Base-by-base conservation (phyloP, 768 basidiomycete genomes). In the Lentinula raphanica region DNA sequence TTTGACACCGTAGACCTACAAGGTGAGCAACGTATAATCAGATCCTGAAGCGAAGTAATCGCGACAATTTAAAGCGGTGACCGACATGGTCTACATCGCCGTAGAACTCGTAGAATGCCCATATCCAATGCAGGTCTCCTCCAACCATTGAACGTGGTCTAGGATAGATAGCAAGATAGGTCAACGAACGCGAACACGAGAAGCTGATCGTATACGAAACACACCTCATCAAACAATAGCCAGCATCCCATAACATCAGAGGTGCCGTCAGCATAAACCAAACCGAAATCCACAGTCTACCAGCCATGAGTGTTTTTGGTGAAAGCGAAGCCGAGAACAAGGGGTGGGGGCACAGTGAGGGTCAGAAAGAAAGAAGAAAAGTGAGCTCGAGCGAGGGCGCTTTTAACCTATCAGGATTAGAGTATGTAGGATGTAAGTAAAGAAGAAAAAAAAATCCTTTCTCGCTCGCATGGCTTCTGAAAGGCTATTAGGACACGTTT, bases 41-140 rank as follows among this genome's bases (percentile, higher is more conserved):
- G 15, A 17, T 17, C 44, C n/a, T 5, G 38, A 25, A 31, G 7
- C 23, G 36, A n/a, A n/a, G n/a, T n/a, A n/a, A n/a, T n/a, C n/a
- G n/a, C n/a, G n/a, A n/a, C n/a, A n/a, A n/a, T n/a, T n/a, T n/a
- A n/a, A n/a, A n/a, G n/a, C n/a, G n/a, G n/a, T n/a, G 72, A 66
- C 60, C 78, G 74, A 56, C 36, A 49, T 45, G 29, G 19, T 72
- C 44, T 54, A 92, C 74, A n/a, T 86, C 74, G 66, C 91, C 86
- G 71, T 92, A 93, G 29, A 89, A 59, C 25, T 77, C 80, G 66
- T 95, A 95, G 2, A 91, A 90, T 58, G 79, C 75, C 94, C 93
- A 96, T 44, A 95, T 81, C 93, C 92, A 95, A 64, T 94, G 89
- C 46, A 94, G 76, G 70, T 94, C 92, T 2, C 94, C 94, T 0